These are phyloP conservation scores for Escovopsis sp. DNA, from an alignment of 2,329 filamentous ascomycete species.

Conservation along the genomic window DNA sequence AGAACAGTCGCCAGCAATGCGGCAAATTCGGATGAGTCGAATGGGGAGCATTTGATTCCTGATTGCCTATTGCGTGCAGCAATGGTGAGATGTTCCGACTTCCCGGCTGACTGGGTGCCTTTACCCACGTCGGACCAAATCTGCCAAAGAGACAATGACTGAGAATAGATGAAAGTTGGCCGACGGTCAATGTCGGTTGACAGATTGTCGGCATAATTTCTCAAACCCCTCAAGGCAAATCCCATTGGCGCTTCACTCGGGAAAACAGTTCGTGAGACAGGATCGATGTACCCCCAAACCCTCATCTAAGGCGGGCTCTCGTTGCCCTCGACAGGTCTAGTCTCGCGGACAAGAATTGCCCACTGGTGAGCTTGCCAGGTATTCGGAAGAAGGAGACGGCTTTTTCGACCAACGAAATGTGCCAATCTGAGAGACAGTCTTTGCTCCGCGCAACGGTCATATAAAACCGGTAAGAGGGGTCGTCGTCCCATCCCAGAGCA, in stretches of 20 bases:
- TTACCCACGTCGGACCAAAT: too few species aligned
- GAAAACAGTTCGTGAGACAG: slow-evolving; percentile 8
- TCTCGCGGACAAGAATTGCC: slow-evolving; percentile 37
- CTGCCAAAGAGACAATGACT: too few species aligned
- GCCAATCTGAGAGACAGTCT: slow-evolving; percentile 27
- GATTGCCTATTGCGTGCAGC: slow-evolving; percentile 40
- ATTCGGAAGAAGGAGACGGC: slow-evolving; percentile 30
- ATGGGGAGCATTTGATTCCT: slow-evolving; percentile 34
- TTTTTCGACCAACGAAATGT: slow-evolving; percentile 38
- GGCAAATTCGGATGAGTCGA: slow-evolving; percentile 25
- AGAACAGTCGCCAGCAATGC: slow-evolving; percentile 30
- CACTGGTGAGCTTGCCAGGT: slow-evolving; percentile 34
- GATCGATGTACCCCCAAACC: slow-evolving; percentile 37
- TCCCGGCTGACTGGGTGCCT: background rate
- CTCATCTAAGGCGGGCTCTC: slow-evolving; percentile 33
- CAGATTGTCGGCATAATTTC: background rate
- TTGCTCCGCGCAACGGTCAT: slow-evolving; percentile 47
- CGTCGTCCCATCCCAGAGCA: slow-evolving; percentile 19
- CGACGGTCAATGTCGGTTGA: too few species aligned
- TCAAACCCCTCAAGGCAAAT: background rate
- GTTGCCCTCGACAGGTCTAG: slow-evolving; percentile 13
- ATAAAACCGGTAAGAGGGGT: slow-evolving; percentile 27
- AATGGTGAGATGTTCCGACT: slow-evolving; percentile 17
- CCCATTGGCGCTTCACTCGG: background rate
- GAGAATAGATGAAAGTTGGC: too few species aligned